A percentile compares a stretch with the other conserved stretches of the same genome.
Evolutionary conservation across 305 asterid species (phyloP).

Genomic region (Stenogyne calaminthoides): DNA sequence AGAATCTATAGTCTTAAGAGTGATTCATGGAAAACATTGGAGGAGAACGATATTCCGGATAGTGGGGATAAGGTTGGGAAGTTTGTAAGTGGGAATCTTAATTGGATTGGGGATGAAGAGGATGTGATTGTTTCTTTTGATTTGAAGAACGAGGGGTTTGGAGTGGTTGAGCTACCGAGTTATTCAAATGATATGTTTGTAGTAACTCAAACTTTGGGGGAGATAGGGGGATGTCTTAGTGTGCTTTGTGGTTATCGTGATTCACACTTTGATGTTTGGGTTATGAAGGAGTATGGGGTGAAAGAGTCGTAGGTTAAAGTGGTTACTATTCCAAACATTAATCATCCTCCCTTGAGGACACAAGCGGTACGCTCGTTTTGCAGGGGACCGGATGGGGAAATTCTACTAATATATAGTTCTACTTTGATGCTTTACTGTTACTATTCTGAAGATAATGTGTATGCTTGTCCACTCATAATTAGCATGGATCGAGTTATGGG

Average conservation of each 20-base stretch:
- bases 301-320: constrained; percentile 38
- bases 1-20: constrained; percentile 36
- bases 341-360: not conserved
- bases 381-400: constrained; percentile 19
- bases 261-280: constrained; percentile 34
- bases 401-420: constrained; percentile 26
- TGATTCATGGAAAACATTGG: constrained; percentile 36
- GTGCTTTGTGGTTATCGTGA: constrained; percentile 24
- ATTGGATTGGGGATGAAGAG: constrained; percentile 37
- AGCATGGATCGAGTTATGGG: not conserved
- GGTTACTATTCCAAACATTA: not conserved
- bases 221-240: constrained; percentile 38
- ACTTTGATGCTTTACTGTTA: constrained; percentile 17
- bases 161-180: constrained; percentile 30
- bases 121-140: constrained; percentile 29
- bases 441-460: not conserved
- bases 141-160: constrained; percentile 30
- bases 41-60: not conserved
- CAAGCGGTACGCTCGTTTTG: not conserved
- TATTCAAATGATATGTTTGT: not conserved
- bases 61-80: constrained; percentile 26
- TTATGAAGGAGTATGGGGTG: constrained; percentile 43
- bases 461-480: not conserved
- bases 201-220: constrained; percentile 21
- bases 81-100: constrained; percentile 47